phyloP scores from a whole-genome alignment of 805 yeast species.

The Candida khao-thaluensis region DNA sequence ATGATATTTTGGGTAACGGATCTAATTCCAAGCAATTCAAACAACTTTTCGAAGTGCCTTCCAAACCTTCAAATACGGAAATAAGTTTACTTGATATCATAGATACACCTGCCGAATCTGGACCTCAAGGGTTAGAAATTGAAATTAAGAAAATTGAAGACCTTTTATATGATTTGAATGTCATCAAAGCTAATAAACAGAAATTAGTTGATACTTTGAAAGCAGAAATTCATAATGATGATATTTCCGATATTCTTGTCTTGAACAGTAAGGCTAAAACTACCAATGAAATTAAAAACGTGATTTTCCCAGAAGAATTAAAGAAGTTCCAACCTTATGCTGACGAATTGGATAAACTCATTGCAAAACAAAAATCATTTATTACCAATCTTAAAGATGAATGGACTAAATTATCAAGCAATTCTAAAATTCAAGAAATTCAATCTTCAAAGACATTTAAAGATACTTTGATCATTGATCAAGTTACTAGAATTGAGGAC shows the following conservation, averaged over 20 bases:
- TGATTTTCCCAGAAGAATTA: conserved; percentile 66
- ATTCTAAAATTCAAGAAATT: conserved; percentile 38
- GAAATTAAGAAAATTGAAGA: conserved; percentile 53
- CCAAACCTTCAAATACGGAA: conserved; percentile 19
- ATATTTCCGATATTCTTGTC: conserved; percentile 73
- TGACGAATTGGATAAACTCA: conserved; percentile 63
- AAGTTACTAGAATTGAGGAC: conserved; percentile 35
- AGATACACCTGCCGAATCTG: conserved; percentile 31
- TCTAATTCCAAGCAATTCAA: conserved; percentile 40
- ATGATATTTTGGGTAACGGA: conserved; percentile 38
- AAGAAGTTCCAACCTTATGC: conserved; percentile 72
- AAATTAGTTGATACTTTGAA: conserved; percentile 65
- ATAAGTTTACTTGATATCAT: conserved; percentile 70
- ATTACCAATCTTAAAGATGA: conserved; percentile 30
- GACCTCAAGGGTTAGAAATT: conserved; percentile 18
- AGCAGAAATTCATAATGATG: conserved; percentile 71
- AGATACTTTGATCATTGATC: conserved; percentile 30
- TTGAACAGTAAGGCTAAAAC: conserved; percentile 57
- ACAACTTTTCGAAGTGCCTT: conserved; percentile 22
- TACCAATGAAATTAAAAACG: conserved; percentile 54
- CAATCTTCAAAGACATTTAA: conserved; percentile 43
- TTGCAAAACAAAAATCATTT: conserved; percentile 60
- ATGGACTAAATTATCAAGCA: conserved; percentile 29
- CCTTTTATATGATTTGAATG: conserved; percentile 58
- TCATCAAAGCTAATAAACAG: conserved; percentile 61